Evolutionary conservation across 2,329 filamentous ascomycete species (phyloP), one percentile per base, ranked within the genome.

Genomic region (Pleomassaria siparia): DNA sequence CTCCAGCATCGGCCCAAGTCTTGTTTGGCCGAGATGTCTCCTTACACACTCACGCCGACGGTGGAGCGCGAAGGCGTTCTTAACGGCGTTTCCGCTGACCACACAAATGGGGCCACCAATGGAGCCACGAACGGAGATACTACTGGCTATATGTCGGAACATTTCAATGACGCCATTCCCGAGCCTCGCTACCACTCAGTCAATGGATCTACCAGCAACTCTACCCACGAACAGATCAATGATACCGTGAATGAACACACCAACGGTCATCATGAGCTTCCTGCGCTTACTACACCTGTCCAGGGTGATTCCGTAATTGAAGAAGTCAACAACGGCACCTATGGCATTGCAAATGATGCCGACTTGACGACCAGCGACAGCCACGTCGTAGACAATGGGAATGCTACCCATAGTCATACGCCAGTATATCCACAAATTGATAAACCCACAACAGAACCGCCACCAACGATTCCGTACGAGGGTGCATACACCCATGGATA

Each of bases 401-500:
- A 26, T 16, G 37, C n/a, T 15, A 9, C 22, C n/a, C 18, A 24
- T 24, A 40, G 28, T 16, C 18, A 18, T 11, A 18, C 18, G 20
- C 4, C 3, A 15, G n/a, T 6, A 11, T 22, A 18, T 12, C 18
- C 35, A 4, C 22, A 16, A 13, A 29, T 15, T 15, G 15, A 24
- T 4, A 20, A 40, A 21, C 4, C 21, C 9, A 24, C 4, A 4
- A 4, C 37, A 8, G 24, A 40, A 20, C 22, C n/a, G 3, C 26
- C 13, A 5, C 37, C 37, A 40, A 24, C 8, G 28, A 12, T 28
- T 18, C 20, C 22, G 11, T 46, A 41, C 22, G 37, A 41, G 24
- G 20, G 35, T 35, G 44, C 36, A 4, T 46, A 46, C 29, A 46
- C 18, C 2, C 4, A 42, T 36, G 44, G 44, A 4, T 46, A 29